A percentile compares a stretch with the other conserved stretches of the same genome.
These are phyloP conservation scores for Quambalaria eucalypti DNA, from an alignment of 1,284 basidiomycete genomes.

Conservation along the genomic window DNA sequence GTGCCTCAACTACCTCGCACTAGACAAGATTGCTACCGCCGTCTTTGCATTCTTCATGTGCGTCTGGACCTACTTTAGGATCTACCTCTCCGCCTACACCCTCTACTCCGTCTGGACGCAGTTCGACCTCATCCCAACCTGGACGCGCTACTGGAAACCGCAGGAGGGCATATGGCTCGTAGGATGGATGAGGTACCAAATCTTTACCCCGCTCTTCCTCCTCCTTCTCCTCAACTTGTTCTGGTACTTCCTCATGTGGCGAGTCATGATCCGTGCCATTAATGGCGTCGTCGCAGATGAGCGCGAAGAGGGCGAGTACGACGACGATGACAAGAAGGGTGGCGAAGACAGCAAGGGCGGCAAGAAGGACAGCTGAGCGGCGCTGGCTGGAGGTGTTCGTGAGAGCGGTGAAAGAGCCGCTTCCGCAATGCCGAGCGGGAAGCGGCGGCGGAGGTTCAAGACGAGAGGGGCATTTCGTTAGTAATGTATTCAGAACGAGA, in stretches of 20 bases:
- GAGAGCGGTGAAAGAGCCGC: too few relatives aligned
- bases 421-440: too few relatives aligned
- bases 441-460: too few relatives aligned
- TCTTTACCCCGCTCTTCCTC: conserved; percentile 41
- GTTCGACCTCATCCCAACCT: conserved; percentile 61
- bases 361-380: conserved; percentile 6
- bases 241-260: conserved; percentile 44
- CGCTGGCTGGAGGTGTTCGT: conserved; percentile 4
- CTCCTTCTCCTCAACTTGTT: conserved; percentile 42
- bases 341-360: conserved; percentile 15
- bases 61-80: conserved; percentile 68
- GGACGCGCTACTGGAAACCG: conserved; percentile 34
- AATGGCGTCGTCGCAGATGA: conserved; percentile 26
- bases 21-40: conserved; percentile 25
- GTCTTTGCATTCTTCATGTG: conserved; percentile 39
- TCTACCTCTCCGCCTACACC: conserved; percentile 80
- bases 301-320: conserved; percentile 40
- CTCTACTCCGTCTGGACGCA: conserved; percentile 78
- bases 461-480: too few relatives aligned
- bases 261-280: conserved; percentile 32
- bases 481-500: too few relatives aligned
- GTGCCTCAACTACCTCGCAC: conserved; percentile 41
- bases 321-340: conserved; percentile 31
- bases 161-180: conserved; percentile 41
- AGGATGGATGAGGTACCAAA: conserved; percentile 35